A percentile compares a stretch with the other conserved stretches of the same genome.
phyloP scores from a whole-genome alignment of 2,329 filamentous ascomycete species.

The Thermothelomyces thermophilus region DNA sequence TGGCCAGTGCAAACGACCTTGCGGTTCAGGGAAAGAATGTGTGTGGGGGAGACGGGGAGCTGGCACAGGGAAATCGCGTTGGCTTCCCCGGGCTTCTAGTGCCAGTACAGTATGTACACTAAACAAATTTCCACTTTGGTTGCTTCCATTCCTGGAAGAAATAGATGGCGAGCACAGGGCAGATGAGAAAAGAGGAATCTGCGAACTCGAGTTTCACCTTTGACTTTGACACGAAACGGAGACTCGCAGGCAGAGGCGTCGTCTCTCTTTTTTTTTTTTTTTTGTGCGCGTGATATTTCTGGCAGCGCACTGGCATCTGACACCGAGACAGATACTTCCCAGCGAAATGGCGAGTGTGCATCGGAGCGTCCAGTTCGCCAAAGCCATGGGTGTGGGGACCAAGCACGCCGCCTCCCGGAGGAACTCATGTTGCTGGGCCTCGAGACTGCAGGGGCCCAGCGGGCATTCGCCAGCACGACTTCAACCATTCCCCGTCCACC shows the following conservation, averaged over 20 bases:
- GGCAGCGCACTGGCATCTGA: slow-evolving; percentile 26
- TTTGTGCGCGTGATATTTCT: slow-evolving; percentile 27
- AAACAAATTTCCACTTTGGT: background rate
- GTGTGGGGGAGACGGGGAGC: slow-evolving; percentile 3
- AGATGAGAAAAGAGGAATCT: background rate
- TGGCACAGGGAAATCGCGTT: background rate
- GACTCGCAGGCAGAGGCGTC: background rate
- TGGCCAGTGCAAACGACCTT: slow-evolving; percentile 11
- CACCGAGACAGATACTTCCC: slow-evolving; percentile 1
- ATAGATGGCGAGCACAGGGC: background rate
- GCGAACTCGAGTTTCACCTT: background rate
- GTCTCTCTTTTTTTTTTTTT: too few species aligned
- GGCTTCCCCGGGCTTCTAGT: background rate
- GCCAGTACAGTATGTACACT: too few species aligned
- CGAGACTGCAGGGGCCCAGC: slow-evolving; percentile 9
- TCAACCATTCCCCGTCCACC: background rate
- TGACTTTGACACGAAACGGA: slow-evolving; percentile 1
- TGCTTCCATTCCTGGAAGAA: background rate
- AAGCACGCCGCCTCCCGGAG: slow-evolving; percentile 11
- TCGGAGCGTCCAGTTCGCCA: slow-evolving; percentile 20
- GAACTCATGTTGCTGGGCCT: slow-evolving; percentile 9
- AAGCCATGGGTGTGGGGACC: slow-evolving; percentile 20
- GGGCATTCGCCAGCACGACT: slow-evolving; percentile 12
- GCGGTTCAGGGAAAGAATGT: background rate
- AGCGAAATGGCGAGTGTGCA: slow-evolving; percentile 18